phyloP scores from a whole-genome alignment of 495 filamentous ascomycete genomes.

The Penicillium coffeae region DNA sequence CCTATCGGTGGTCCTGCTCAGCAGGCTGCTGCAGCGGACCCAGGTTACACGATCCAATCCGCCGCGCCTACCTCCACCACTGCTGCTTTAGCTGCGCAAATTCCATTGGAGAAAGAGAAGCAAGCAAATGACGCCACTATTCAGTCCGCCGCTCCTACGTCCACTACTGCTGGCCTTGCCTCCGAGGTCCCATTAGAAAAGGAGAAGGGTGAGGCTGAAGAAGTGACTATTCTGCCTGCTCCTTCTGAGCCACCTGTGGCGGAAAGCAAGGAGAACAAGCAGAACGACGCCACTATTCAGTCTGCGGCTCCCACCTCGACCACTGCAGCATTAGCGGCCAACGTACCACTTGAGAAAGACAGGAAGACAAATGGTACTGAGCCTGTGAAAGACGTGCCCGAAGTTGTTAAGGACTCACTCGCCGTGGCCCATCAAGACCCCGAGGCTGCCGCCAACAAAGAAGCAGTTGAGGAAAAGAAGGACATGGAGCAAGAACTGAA shows the following conservation, averaged over 20 bases:
- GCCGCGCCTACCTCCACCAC: slow-evolving; percentile 68
- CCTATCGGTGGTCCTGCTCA: slow-evolving; percentile 53
- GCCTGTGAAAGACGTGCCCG: slow-evolving; percentile 58
- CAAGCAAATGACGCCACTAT: slow-evolving; percentile 50
- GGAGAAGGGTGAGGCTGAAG: slow-evolving; percentile 43
- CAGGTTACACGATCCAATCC: slow-evolving; percentile 61
- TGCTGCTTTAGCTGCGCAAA: slow-evolving; percentile 62
- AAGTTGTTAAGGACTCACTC: slow-evolving; percentile 70
- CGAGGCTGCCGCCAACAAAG: slow-evolving; percentile 66
- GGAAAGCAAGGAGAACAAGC: neutral
- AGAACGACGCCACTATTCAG: slow-evolving; percentile 26
- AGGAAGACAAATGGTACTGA: slow-evolving; percentile 43
- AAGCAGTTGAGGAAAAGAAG: slow-evolving; percentile 73
- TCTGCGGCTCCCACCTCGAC: slow-evolving; percentile 67
- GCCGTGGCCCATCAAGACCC: slow-evolving; percentile 57
- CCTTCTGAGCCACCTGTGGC: neutral
- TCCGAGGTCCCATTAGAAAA: slow-evolving; percentile 65
- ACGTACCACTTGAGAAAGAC: slow-evolving; percentile 62
- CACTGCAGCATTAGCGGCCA: slow-evolving; percentile 66
- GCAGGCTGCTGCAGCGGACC: slow-evolving; percentile 35
- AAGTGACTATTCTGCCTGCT: neutral
- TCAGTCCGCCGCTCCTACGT: slow-evolving; percentile 62
- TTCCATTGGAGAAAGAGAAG: slow-evolving; percentile 61
- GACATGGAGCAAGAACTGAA: slow-evolving; percentile 67
- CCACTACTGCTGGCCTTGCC: slow-evolving; percentile 72